Base-by-base conservation (phyloP, 768 basidiomycete species). In the Phlebiopsis flavidoalba region DNA sequence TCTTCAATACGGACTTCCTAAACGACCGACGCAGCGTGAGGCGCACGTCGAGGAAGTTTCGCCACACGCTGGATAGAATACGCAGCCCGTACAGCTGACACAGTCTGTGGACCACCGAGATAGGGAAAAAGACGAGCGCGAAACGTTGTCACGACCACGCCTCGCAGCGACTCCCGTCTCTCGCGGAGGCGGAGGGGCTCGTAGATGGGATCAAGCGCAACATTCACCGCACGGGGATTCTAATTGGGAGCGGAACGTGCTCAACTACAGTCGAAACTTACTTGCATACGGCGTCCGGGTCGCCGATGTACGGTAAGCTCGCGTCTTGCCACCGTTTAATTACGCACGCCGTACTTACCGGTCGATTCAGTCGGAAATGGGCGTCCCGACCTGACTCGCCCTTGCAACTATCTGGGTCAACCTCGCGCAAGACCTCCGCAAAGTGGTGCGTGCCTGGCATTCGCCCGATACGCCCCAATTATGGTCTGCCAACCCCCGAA, bases 281-380 rank as follows among this genome's bases (percentile, higher is more conserved):
- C 70, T 87, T 31, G 84, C 83, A 1, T 86, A 83, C 65, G 83
- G 84, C 10, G 77, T 86, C 3, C 71, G 83, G 40, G 67, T 76
- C 11, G 83, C n/a, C 76, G 40, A 84, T 86, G 84, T 86, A 85
- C 59, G 76, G 72, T 53, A 73, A n/a, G 59, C n/a, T 63, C 15
- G 4, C 37, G 22, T 14, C 35, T 50, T 43, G 40, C 40, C 40
- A n/a, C 40, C 40, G 1, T 22, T n/a, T 48, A 21, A 21, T n/a
- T 15, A 11, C 31, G 15, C 45, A 33, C 37, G 35, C 43, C 54
- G 21, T 19, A 22, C 17, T 79, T 75, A 73, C 78, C 57, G 77
- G 78, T 31, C 26, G 76, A 63, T 61, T 75, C 24, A 65, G 51
- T 65, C 53, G 66, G 72, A 5, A n/a, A 70, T 75, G 66, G 71